Conservation (phyloP, 2,329 filamentous ascomycete species). For the Ambrosiella beaveri region DNA sequence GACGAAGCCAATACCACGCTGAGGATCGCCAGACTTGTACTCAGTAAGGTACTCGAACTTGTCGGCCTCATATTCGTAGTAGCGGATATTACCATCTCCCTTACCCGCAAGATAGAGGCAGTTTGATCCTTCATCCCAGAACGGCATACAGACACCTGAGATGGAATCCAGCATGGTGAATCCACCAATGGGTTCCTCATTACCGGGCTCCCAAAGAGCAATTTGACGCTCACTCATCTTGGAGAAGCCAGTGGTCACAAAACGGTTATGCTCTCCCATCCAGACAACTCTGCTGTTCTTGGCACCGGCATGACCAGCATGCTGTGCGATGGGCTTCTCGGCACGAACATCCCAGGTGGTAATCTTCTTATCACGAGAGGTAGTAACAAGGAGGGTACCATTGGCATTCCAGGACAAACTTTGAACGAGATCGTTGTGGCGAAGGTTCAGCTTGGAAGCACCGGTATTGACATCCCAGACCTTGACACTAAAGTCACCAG, state of each 20-base stretch:
- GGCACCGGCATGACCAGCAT: conserved; percentile 70
- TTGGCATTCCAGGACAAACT: conserved; percentile 90
- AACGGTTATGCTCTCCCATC: conserved; percentile 91
- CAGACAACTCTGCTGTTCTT: conserved; percentile 96
- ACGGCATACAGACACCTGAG: conserved; percentile 96
- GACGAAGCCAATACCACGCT: conserved; percentile 84
- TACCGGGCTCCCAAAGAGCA: conserved; percentile 84
- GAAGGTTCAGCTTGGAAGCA: conserved; percentile 56
- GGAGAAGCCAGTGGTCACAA: conserved; percentile 93
- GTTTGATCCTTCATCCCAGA: conserved; percentile 96
- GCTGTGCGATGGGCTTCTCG: conserved; percentile 72
- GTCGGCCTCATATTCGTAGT: conserved; percentile 96
- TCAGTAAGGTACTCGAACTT: conserved; percentile 96
- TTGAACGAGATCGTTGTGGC: conserved; percentile 83
- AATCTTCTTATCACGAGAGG: conserved; percentile 94
- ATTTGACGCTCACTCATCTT: conserved; percentile 96
- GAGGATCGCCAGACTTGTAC: conserved; percentile 91
- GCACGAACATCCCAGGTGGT: conserved; percentile 95
- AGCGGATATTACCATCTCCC: conserved; percentile 97
- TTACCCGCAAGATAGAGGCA: conserved; percentile 94
- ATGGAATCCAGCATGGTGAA: conserved; percentile 87
- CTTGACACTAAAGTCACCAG: conserved; percentile 88
- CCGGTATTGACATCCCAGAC: conserved; percentile 84
- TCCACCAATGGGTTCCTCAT: conserved; percentile 70
- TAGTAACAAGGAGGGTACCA: conserved; percentile 73